Base-by-base conservation (phyloP, 345 rosid species). In the Ceriops tagal region DNA sequence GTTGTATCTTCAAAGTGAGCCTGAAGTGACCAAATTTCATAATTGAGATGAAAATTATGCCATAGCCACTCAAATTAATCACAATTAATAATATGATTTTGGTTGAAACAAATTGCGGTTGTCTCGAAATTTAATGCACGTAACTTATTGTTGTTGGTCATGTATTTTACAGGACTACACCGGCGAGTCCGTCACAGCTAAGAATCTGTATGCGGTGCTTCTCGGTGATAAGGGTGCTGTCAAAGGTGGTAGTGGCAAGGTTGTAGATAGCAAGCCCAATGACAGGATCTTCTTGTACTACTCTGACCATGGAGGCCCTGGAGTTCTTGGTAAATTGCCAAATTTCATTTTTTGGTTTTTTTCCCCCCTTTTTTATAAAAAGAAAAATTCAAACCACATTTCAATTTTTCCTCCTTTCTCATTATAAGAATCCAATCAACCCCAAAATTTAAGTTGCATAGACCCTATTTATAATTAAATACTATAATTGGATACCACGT, bases 251-350 rank as follows among this genome's bases (percentile, higher is more conserved):
- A 92, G 87, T 6, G 87, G 96, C 22, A 95, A 95, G 81, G 96
- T 92, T 52, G 82, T 92, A 6, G 81, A 84, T 65, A 92, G 99
- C 85, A 86, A 80, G 39, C 62, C 98, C 4, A 58, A 85, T 34
- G 99, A 95, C 68, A 83, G 92, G 75, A 89, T 95, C 66, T 95
- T 95, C 72, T 16, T 92, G 16, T 92, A 84, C 78, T 95, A 88
- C 75, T 72, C 98, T 1, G 98, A 95, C 73, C 98, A 95, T 68
- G 99, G 99, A 43, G 98, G 98, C 65, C 98, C 99, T 0, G 97
- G 99, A 46, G 92, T 95, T 79, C 99, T 90, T 24, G 99, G 99
- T 92, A 78, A 67, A 74, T 30, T 16, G 18, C 2, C 8, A 16
- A 20, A 6, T 27, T 34, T 60, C 60, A 6, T 32, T 27, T 2